A percentile compares a stretch with the other conserved stretches of the same genome.
These are phyloP conservation scores for Lotus japonicus DNA, from an alignment of 306 rosid species.

Conservation along the genomic window DNA sequence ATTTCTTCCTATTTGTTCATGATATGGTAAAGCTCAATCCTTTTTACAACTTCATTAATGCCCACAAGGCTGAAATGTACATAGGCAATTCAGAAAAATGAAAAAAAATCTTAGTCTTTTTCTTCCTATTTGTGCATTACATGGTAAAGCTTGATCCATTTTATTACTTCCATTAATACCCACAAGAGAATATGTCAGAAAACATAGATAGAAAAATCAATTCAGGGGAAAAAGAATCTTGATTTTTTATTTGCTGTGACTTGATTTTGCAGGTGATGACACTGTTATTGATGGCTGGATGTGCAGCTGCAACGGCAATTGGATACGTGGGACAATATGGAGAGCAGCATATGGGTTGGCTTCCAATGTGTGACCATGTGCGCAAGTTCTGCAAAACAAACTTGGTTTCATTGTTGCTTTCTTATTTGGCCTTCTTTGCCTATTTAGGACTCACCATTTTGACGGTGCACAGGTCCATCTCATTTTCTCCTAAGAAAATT, in stretches of 20 bases:
- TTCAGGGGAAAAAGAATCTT: background rate
- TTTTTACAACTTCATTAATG: no score
- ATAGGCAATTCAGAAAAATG: background rate
- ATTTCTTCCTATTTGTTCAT: slow-evolving; percentile 39
- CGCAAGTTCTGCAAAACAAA: slow-evolving; percentile 47
- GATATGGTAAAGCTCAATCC: slow-evolving; percentile 12
- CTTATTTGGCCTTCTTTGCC: slow-evolving; percentile 51
- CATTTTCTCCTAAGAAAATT: background rate
- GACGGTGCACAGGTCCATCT: slow-evolving; percentile 31
- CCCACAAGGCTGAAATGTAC: background rate
- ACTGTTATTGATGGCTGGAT: slow-evolving; percentile 50
- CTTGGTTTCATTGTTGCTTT: slow-evolving; percentile 30
- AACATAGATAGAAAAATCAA: background rate
- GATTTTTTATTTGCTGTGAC: background rate
- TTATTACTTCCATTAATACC: no score
- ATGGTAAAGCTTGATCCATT: no score
- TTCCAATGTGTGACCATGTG: slow-evolving; percentile 42
- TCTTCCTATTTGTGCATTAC: background rate
- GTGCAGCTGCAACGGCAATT: slow-evolving; percentile 60
- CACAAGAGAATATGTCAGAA: no score
- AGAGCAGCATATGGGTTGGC: slow-evolving; percentile 50
- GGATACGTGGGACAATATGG: slow-evolving; percentile 63
- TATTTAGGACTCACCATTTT: slow-evolving; percentile 39
- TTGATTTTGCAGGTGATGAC: slow-evolving; percentile 37
- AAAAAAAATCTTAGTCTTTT: background rate